Percentiles rank a stretch among this genome's conserved stretches.
Evolutionary conservation across 768 basidiomycete genomes (phyloP).

Genomic region (Leucocoprinus leucothites): DNA sequence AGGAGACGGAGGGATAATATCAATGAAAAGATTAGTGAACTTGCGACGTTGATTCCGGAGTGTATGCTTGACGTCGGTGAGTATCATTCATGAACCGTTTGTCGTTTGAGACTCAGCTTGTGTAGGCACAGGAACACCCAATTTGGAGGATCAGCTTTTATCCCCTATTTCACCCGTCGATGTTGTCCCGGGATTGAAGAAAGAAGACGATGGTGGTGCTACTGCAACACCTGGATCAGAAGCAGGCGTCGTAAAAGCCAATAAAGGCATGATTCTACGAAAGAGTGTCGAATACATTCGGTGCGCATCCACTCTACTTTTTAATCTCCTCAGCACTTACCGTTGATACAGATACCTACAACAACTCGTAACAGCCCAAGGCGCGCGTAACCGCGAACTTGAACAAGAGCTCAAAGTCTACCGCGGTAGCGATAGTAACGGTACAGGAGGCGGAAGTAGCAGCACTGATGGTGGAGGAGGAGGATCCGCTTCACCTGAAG

Average conservation of each 20-base stretch:
- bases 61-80: conserved; percentile 60
- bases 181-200: conserved; percentile 13
- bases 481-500: conserved; percentile 6
- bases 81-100: neutral
- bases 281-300: conserved; percentile 77
- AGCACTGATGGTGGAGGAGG: conserved; percentile 4
- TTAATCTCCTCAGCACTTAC: neutral
- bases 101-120: neutral
- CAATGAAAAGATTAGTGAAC: conserved; percentile 91
- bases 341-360: conserved; percentile 61
- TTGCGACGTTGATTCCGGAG: conserved; percentile 87
- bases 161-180: conserved; percentile 4
- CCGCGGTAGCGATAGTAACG: conserved; percentile 23
- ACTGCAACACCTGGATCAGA: conserved; percentile 16
- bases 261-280: conserved; percentile 91
- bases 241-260: conserved; percentile 67
- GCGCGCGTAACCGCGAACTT: conserved; percentile 73
- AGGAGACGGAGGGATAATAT: conserved; percentile 86
- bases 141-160: conserved; percentile 7
- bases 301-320: conserved; percentile 21
- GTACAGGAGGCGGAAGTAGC: too few relatives aligned
- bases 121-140: neutral
- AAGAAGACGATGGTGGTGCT: conserved; percentile 18
- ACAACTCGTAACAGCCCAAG: conserved; percentile 80
- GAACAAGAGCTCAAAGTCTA: conserved; percentile 64